Conservation (phyloP, 768 basidiomycete genomes). For the Termitomyces sp. region DNA sequence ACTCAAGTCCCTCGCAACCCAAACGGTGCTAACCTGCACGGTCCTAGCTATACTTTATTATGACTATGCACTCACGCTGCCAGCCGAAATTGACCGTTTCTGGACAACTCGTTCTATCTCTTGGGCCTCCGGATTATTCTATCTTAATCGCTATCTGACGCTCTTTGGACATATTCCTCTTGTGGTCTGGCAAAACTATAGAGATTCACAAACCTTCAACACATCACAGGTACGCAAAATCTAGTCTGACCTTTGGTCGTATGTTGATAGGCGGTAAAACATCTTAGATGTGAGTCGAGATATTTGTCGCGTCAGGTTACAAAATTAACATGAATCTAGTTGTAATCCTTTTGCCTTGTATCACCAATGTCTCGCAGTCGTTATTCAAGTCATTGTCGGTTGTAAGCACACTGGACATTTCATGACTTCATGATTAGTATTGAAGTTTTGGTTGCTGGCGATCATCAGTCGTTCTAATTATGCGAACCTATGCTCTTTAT, state of each 20-base stretch:
- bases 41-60: slow-evolving; percentile 37
- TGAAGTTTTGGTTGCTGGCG: background rate
- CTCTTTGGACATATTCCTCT: slow-evolving; percentile 33
- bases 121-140: slow-evolving; percentile 33
- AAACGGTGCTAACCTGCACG: slow-evolving; percentile 1
- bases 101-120: slow-evolving; percentile 30
- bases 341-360: slow-evolving; percentile 18
- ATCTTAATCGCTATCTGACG: slow-evolving; percentile 37
- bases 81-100: slow-evolving; percentile 35
- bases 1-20: background rate
- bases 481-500: slow-evolving; percentile 38
- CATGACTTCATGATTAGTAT: background rate
- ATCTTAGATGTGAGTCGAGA: slow-evolving; percentile 2
- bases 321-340: slow-evolving; percentile 10
- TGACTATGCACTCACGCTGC: slow-evolving; percentile 43
- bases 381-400: slow-evolving; percentile 31
- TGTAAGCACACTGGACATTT: slow-evolving; percentile 13
- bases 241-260: background rate
- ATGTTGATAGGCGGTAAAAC: background rate
- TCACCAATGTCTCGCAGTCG: slow-evolving; percentile 26
- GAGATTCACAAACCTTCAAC: slow-evolving; percentile 18
- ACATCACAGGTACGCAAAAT: slow-evolving; percentile 17
- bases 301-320: background rate
- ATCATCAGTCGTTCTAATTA: slow-evolving; percentile 30
- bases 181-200: slow-evolving; percentile 24